Evolutionary conservation across 441 rosid genomes (phyloP), one percentile per base, ranked within the genome.

Genomic region (Syzygium malaccense): DNA sequence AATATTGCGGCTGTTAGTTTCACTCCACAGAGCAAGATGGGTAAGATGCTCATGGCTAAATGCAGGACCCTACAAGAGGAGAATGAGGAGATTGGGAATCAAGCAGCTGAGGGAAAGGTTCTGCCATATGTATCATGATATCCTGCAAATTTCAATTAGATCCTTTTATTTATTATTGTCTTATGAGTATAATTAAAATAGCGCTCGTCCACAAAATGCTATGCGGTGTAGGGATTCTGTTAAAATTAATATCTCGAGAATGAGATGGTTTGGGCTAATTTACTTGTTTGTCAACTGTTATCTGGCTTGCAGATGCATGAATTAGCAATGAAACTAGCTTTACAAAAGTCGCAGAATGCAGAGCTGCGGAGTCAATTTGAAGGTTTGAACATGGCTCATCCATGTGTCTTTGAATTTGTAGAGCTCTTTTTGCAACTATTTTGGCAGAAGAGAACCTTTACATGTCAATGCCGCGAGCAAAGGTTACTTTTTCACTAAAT

Each of bases 101-200:
- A 96, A 93, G 99, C 98, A 86, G 94, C 98, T 68, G 99, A 97
- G 92, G 99, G 99, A 91, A 96, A 96, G 99, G 99, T 97, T 37
- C 83, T 71, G 83, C 49, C 37, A 12, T 20, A 37, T 71, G 49
- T 11, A 4, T 71, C 80, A 71, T 37, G 28, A 71, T 71, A 37
- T 71, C 80, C 80, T 20, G 49, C 80, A 20, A 71, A 71, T 71
- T 20, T 37, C 28, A 37, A 37, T 71, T 71, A 75, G 83, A 37
- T 28, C 23, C 51, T 11, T 37, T 28, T 75, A 20, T 37, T 20
- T 41, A 20, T 75, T 75, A 37, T 58, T 26, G 30, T 60, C 66
- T 60, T 60, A 60, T 9, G 30, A 58, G 32, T 60, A 28, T 28
- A 5, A 28, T 60, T 60, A 75, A 4, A 75, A 41, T 33, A 75